Evolutionary conservation across 345 rosid species (phyloP).

Genomic region (Turnera subulata): DNA sequence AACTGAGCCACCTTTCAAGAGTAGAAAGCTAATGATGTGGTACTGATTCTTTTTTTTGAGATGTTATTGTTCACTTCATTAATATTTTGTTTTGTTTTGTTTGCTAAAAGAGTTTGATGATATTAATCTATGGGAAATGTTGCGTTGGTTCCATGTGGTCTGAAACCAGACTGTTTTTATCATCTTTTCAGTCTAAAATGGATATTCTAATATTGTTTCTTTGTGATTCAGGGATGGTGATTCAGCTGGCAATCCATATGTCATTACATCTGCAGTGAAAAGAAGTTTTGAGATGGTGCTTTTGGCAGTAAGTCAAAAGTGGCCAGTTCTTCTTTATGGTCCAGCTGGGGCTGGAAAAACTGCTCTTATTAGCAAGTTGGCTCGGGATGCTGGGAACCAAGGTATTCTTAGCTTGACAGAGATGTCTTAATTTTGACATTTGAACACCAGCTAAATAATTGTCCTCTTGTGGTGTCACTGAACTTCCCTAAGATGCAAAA

Average conservation of each 20-base stretch:
- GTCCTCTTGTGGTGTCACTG: too few relatives aligned
- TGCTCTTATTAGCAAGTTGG: conserved; percentile 75
- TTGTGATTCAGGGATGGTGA: conserved; percentile 50
- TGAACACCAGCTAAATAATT: too few relatives aligned
- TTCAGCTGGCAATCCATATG: conserved; percentile 49
- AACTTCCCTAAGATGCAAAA: too few relatives aligned
- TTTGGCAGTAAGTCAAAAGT: conserved; percentile 76
- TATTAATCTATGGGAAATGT: too few relatives aligned
- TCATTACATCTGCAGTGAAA: conserved; percentile 49
- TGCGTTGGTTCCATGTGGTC: too few relatives aligned
- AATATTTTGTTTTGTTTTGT: neutral
- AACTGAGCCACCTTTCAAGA: conserved; percentile 40
- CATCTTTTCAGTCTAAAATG: too few relatives aligned
- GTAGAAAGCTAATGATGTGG: conserved; percentile 43
- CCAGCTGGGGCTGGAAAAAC: conserved; percentile 92
- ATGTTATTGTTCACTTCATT: neutral
- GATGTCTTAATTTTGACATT: too few relatives aligned
- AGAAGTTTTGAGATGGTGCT: conserved; percentile 75
- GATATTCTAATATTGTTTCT: conserved; percentile 10
- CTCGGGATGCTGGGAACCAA: conserved; percentile 55
- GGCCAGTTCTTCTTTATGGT: conserved; percentile 94
- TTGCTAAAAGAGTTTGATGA: too few relatives aligned
- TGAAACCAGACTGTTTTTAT: too few relatives aligned
- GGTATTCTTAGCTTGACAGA: conserved; percentile 37
- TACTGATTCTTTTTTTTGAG: conserved; percentile 21